Evolutionary conservation across 306 rosid species (phyloP).

Genomic region (Vachellia pachyceras): DNA sequence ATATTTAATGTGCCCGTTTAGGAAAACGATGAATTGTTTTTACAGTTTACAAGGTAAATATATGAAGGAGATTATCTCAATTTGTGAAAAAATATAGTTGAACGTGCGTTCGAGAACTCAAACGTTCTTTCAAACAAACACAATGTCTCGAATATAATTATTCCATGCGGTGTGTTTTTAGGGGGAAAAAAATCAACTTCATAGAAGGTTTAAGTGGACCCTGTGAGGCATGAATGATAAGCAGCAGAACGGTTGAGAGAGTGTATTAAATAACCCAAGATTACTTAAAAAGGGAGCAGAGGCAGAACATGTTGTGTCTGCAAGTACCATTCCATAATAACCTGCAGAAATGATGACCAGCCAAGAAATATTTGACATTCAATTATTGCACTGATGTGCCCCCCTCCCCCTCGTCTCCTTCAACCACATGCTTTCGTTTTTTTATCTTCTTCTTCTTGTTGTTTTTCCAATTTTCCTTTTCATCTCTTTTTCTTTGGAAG

Average conservation of each 20-base stretch:
- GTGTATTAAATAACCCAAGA: not conserved
- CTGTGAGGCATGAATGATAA: not conserved
- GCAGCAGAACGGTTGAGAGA: not conserved
- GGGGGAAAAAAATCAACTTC: too few relatives aligned
- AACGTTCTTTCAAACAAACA: too few relatives aligned
- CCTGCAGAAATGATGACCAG: constrained; percentile 32
- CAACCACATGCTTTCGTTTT: constrained; percentile 7
- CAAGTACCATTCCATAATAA: not conserved
- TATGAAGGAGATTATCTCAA: too few relatives aligned
- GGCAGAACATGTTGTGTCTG: not conserved
- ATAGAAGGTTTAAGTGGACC: not conserved
- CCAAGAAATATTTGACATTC: constrained; percentile 34
- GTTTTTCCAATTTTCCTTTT: too few relatives aligned
- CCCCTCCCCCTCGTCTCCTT: constrained; percentile 18
- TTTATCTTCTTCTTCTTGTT: too few relatives aligned
- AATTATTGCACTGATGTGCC: not conserved
- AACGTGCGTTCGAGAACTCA: too few relatives aligned
- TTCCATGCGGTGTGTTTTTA: too few relatives aligned
- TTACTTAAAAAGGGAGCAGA: not conserved
- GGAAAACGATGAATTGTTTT: too few relatives aligned
- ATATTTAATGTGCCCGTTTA: too few relatives aligned
- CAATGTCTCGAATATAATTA: too few relatives aligned
- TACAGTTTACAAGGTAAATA: too few relatives aligned
- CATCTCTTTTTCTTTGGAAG: constrained; percentile 27
- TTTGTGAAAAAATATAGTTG: too few relatives aligned